These are phyloP conservation scores for Neltuma alba DNA, from an alignment of 306 rosid species.

Conservation along the genomic window DNA sequence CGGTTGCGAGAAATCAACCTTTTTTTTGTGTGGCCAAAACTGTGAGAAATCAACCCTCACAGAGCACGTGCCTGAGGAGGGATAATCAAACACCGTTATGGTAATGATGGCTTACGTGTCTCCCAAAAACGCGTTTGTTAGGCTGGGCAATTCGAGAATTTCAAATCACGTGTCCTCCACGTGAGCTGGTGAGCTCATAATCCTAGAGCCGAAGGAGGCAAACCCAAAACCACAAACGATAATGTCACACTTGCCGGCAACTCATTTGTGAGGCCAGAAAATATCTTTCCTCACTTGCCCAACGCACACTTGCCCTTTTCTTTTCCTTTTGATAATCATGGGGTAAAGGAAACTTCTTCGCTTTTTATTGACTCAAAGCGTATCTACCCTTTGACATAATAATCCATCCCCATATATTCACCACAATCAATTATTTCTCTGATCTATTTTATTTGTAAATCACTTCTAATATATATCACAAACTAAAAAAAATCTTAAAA, in stretches of 20 bases:
- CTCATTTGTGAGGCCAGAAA: not conserved
- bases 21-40: no score
- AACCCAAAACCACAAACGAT: not conserved
- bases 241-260: not conserved
- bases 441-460: no score
- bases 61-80: not conserved
- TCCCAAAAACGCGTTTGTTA: conserved; percentile 39
- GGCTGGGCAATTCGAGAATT: not conserved
- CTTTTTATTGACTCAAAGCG: conserved; percentile 41
- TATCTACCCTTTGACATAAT: not conserved
- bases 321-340: conserved; percentile 36
- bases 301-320: conserved; percentile 30
- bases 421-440: no score
- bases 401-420: not conserved
- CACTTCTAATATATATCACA: no score
- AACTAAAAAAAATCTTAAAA: no score
- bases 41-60: not conserved
- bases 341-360: conserved; percentile 26
- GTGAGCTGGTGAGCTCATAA: conserved; percentile 20
- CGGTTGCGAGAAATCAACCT: not conserved
- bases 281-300: conserved; percentile 2
- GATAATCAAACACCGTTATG: not conserved
- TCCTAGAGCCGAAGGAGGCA: not conserved
- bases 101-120: conserved; percentile 17
- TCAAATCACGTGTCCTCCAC: conserved; percentile 45